These are phyloP conservation scores for Pythium folliculosum DNA, from an alignment of 352 stramenopile species.

Conservation along the genomic window DNA sequence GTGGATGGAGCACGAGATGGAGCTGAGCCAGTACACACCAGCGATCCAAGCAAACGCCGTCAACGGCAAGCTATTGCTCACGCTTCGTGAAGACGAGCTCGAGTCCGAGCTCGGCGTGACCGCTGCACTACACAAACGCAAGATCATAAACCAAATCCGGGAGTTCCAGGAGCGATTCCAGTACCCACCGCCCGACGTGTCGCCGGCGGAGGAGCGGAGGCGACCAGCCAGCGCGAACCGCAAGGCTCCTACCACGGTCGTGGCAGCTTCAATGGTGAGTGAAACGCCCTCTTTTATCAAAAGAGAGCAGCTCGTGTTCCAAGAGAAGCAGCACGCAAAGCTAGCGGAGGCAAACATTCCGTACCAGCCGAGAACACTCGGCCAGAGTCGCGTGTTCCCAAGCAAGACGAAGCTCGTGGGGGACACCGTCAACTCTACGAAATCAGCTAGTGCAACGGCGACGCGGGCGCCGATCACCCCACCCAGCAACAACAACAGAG, in stretches of 20 bases:
- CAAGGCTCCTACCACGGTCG: constrained; percentile 1
- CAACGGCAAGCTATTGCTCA: constrained; percentile 48
- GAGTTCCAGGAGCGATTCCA: constrained; percentile 43
- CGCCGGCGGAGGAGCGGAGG: constrained; percentile 9
- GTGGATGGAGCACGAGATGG: constrained; percentile 50
- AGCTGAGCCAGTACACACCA: constrained; percentile 43
- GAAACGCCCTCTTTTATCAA: constrained; percentile 46
- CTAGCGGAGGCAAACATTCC: not conserved
- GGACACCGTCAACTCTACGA: not conserved
- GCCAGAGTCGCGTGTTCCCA: constrained; percentile 28
- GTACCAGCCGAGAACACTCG: constrained; percentile 18
- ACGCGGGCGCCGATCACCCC: not conserved
- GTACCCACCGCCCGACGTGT: constrained; percentile 9
- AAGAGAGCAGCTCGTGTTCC: constrained; percentile 39
- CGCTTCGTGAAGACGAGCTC: constrained; percentile 40
- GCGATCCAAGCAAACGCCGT: constrained; percentile 43
- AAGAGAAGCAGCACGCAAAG: constrained; percentile 33
- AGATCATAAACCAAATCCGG: constrained; percentile 45
- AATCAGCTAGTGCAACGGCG: not conserved
- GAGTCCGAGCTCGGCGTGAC: constrained; percentile 38
- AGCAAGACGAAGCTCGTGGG: constrained; percentile 20
- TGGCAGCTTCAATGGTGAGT: constrained; percentile 5
- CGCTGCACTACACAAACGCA: constrained; percentile 43
- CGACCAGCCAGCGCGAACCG: constrained; percentile 15
- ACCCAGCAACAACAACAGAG: not conserved